Base-by-base conservation (phyloP, 495 filamentous ascomycete genomes). In the Aspergillus bertholletiae region DNA sequence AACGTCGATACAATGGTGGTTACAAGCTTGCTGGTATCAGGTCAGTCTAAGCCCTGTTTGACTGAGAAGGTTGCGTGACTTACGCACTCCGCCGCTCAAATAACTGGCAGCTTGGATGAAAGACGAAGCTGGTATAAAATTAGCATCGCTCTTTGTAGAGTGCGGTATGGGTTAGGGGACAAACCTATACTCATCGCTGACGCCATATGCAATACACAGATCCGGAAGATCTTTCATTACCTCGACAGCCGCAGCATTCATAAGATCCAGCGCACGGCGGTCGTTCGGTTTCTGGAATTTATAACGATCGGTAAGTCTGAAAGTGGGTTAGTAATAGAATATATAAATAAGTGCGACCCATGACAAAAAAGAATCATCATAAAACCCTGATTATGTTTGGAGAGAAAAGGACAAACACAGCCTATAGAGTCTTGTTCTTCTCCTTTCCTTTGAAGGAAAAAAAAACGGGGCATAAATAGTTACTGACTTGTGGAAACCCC, bases 151-250 rank as follows among this genome's bases (percentile, higher is more conserved):
- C 18, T 15, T 39, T 21, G 46, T 7, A 32, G 48, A 18, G 21
- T 45, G 18, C 20, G 24, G 23, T 1, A 27, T 46, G 20, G 20
- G 20, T 1, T 7, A 55, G 17, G 15, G 20, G 20, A 58, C 59
- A 46, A 67, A 87, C 90, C 89, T 94, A 65, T 84, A 97, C 67
- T 98, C 94, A 65, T 98, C 94, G 62, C 90, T 96, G 49, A 94
- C 84, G 7, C 94, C 94, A 58, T 97, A 98, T 1, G 86, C 91
- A 58, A 97, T 84, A 12, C 82, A 79, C 32, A 97, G 82, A 65
- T 98, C 93, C 11, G 88, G 85, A 2, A 97, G 68, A 32, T 96
- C 90, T 56, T 81, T 84, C 80, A 96, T 81, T 51, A 96, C 88
- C 5, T 84, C 88, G 35, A 81, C 78, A 2, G 94, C 94, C 1